Percentiles rank a stretch among this genome's conserved stretches.
phyloP scores from a whole-genome alignment of 768 basidiomycete genomes.

The Rhodotorula diobovata region DNA sequence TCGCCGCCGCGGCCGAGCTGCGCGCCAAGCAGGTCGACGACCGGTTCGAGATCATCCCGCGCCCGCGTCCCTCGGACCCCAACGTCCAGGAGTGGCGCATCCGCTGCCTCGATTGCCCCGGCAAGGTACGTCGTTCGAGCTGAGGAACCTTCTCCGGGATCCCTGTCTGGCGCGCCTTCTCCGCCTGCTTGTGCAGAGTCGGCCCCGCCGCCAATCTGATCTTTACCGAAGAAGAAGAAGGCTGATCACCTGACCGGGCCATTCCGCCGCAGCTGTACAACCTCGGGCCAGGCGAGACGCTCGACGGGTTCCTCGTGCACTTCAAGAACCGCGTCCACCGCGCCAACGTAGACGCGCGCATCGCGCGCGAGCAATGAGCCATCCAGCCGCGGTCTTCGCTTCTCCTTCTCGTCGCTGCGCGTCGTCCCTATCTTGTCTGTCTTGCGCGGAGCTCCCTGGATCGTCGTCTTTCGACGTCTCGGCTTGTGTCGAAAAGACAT shows the following conservation, averaged over 20 bases:
- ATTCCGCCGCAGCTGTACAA: constrained; percentile 78
- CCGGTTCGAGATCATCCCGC: constrained; percentile 70
- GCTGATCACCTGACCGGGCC: too few relatives aligned
- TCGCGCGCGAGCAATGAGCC: constrained; percentile 3
- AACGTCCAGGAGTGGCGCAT: constrained; percentile 77
- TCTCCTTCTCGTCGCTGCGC: neutral
- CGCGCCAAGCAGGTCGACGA: constrained; percentile 73
- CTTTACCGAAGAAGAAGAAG: too few relatives aligned
- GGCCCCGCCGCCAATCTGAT: too few relatives aligned
- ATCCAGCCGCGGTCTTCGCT: neutral
- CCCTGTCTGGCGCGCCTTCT: too few relatives aligned
- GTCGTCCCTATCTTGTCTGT: too few relatives aligned
- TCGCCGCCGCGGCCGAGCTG: constrained; percentile 63
- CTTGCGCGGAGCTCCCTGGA: too few relatives aligned
- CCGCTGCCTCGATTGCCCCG: constrained; percentile 86
- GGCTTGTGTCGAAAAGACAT: too few relatives aligned
- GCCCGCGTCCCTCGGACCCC: constrained; percentile 55
- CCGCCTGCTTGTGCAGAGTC: too few relatives aligned
- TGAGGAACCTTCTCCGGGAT: too few relatives aligned
- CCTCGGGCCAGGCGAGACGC: constrained; percentile 77
- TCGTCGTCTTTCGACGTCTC: too few relatives aligned
- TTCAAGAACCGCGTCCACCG: constrained; percentile 53
- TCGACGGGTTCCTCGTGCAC: constrained; percentile 89
- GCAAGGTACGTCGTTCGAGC: constrained; percentile 75
- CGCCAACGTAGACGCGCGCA: constrained; percentile 40